Conservation (phyloP, 257 asterid genomes). For the Solanum verrucosum region DNA sequence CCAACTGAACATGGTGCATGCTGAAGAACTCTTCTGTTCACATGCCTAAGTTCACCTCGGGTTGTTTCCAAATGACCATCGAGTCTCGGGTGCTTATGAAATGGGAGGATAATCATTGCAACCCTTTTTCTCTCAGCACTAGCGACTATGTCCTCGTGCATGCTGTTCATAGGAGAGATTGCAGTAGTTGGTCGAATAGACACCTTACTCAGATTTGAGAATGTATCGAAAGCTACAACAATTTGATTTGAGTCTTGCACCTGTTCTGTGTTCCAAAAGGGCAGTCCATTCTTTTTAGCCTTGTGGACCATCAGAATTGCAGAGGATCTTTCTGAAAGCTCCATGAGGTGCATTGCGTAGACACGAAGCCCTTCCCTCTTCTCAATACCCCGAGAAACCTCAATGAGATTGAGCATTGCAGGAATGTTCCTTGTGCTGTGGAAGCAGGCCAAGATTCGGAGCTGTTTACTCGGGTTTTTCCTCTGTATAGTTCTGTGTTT, state of each 20-base stretch:
- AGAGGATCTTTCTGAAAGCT: constrained; percentile 50
- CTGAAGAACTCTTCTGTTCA: constrained; percentile 34
- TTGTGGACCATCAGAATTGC: constrained; percentile 56
- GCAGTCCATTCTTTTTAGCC: constrained; percentile 32
- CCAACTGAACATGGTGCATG: constrained; percentile 43
- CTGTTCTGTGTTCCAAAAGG: constrained; percentile 29
- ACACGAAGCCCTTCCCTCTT: constrained; percentile 37
- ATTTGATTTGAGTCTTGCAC: constrained; percentile 25
- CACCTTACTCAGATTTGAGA: constrained; percentile 35
- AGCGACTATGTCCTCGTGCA: constrained; percentile 42
- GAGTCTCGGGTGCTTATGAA: constrained; percentile 39
- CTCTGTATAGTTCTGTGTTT: constrained; percentile 38
- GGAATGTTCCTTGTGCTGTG: constrained; percentile 42
- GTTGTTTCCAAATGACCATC: constrained; percentile 47
- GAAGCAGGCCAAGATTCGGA: constrained; percentile 42
- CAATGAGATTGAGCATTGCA: constrained; percentile 40
- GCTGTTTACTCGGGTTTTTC: constrained; percentile 20
- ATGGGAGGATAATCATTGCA: constrained; percentile 38
- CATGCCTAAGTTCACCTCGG: constrained; percentile 26
- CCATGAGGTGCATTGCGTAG: constrained; percentile 50
- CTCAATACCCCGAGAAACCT: constrained; percentile 46
- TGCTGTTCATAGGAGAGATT: constrained; percentile 34
- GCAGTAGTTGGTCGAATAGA: constrained; percentile 37
- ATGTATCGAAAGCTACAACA: constrained; percentile 50
- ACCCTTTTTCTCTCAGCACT: constrained; percentile 32